A percentile compares a stretch with the other conserved stretches of the same genome.
phyloP scores from a whole-genome alignment of 2,329 filamentous ascomycete species.

The Microsporum canis region DNA sequence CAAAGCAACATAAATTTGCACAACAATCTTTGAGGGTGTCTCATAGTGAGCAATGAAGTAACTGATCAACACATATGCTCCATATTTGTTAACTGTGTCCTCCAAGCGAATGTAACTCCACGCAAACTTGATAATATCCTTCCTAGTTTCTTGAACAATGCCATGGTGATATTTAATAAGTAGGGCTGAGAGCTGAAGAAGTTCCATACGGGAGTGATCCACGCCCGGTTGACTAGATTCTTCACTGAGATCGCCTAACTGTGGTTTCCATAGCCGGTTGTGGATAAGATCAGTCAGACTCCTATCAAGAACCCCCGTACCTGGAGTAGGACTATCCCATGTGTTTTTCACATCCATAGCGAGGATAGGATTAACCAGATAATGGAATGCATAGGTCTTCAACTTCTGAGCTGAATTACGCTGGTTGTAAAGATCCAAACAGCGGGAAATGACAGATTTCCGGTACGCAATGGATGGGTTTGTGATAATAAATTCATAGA shows the following conservation, averaged over 20 bases:
- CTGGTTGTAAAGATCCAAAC: slow-evolving; percentile 74
- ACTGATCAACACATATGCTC: slow-evolving; percentile 89
- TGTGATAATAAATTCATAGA: slow-evolving; percentile 74
- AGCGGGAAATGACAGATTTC: slow-evolving; percentile 68
- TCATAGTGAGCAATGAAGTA: slow-evolving; percentile 98
- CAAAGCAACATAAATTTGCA: slow-evolving; percentile 85
- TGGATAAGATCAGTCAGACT: slow-evolving; percentile 81
- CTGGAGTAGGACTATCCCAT: slow-evolving; percentile 50
- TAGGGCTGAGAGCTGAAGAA: slow-evolving; percentile 87
- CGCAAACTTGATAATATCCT: slow-evolving; percentile 97
- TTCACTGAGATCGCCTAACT: slow-evolving; percentile 68
- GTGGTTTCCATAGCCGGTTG: slow-evolving; percentile 85
- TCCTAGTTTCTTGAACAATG: slow-evolving; percentile 79
- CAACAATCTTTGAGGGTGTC: slow-evolving; percentile 88
- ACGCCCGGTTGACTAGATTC: slow-evolving; percentile 76
- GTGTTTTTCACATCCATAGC: slow-evolving; percentile 90
- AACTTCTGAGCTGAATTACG: slow-evolving; percentile 72
- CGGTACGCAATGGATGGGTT: slow-evolving; percentile 79
- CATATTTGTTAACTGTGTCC: slow-evolving; percentile 98
- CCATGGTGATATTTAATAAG: slow-evolving; percentile 88
- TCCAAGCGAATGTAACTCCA: slow-evolving; percentile 99
- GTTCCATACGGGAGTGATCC: slow-evolving; percentile 91
- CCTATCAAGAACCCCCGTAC: slow-evolving; percentile 69
- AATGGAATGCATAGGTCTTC: slow-evolving; percentile 83
- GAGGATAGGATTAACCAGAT: slow-evolving; percentile 90